Base-by-base conservation (phyloP, 2,329 filamentous ascomycete species). In the Fusarium sp. region DNA sequence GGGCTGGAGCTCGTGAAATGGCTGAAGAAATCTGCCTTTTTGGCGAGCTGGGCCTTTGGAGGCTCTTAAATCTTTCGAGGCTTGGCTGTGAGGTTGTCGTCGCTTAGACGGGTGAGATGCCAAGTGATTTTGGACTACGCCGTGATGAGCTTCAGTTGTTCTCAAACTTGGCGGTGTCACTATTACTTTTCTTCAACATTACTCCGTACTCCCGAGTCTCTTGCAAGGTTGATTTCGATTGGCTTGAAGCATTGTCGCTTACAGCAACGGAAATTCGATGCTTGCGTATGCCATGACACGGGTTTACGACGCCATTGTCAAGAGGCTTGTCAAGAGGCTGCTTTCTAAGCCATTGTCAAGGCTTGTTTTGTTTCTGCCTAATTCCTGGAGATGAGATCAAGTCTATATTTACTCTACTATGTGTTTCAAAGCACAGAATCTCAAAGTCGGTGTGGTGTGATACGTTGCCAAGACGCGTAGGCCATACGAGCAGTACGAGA, bases 271-370 rank as follows among this genome's bases (percentile, higher is more conserved):
- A 60, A 22, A 30, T 30, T n/a, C 7, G 32, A 52, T 12, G 37
- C 57, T 40, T 61, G 61, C 65, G 61, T 67, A 62, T 37, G 47
- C 54, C n/a, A 60, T 66, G 64, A 17, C 60, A 35, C 43, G 45
- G 32, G 27, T 66, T 62, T 56, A 69, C 65, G 61, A 47, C 37
- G 47, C 25, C 60, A 17, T 10, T 6, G 6, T 47, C 37, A 30
- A 45, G 35, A 43, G 25, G 20, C 30, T 10, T 6, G 6, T 47
- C 37, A 30, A 45, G 35, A 43, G 25, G 20, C 30, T 60, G 37
- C 25, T 11, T 62, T 35, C 27, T 33, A 17, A n/a, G 12, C 54
- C 54, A 58, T 25, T 38, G 15, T 17, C 35, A 58, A n/a, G 32
- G 20, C 54, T 22, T 58, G 22, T 58, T 58, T 15, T 5, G 30